Conservation (phyloP, 1,139 yeast species). For the Starmera stellimalicola region DNA sequence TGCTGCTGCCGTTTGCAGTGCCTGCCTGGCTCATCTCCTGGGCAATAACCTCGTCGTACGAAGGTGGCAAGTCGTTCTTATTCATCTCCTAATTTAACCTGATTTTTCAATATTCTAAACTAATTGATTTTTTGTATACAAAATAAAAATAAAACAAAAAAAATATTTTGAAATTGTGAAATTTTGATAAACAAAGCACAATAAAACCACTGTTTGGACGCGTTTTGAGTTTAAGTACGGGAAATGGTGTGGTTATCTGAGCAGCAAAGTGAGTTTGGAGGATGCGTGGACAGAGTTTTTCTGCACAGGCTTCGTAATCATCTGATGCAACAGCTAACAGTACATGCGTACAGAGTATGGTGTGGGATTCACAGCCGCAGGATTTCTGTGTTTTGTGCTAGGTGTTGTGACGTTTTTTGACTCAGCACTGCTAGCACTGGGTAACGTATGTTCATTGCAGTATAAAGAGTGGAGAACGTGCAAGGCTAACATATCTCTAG, state of each 20-base stretch:
- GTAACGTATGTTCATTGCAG: conserved; percentile 36
- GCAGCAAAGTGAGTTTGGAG: conserved; percentile 69
- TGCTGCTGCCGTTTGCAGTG: conserved; percentile 4
- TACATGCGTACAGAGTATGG: conserved; percentile 78
- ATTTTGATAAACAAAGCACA: not conserved
- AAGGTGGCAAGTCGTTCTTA: conserved; percentile 20
- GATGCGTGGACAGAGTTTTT: too few species aligned
- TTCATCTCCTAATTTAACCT: not conserved
- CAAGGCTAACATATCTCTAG: conserved; percentile 4
- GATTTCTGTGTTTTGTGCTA: conserved; percentile 59
- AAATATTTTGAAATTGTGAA: not conserved
- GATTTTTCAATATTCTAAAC: too few species aligned
- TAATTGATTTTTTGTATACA: not conserved
- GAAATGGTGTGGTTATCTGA: conserved; percentile 74
- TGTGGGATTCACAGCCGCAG: conserved; percentile 78
- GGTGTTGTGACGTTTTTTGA: conserved; percentile 87
- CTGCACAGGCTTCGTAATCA: not conserved
- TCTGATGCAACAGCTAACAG: conserved; percentile 5
- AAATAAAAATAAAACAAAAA: not conserved
- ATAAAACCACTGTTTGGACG: not conserved
- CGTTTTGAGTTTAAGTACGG: not conserved
- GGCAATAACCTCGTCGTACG: conserved; percentile 23
- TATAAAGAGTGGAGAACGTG: not conserved
- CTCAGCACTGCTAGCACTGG: conserved; percentile 80
- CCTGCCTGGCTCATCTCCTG: conserved; percentile 9